These are phyloP conservation scores for Cydonia oblonga DNA, from an alignment of 331 rosid genomes.

Conservation along the genomic window DNA sequence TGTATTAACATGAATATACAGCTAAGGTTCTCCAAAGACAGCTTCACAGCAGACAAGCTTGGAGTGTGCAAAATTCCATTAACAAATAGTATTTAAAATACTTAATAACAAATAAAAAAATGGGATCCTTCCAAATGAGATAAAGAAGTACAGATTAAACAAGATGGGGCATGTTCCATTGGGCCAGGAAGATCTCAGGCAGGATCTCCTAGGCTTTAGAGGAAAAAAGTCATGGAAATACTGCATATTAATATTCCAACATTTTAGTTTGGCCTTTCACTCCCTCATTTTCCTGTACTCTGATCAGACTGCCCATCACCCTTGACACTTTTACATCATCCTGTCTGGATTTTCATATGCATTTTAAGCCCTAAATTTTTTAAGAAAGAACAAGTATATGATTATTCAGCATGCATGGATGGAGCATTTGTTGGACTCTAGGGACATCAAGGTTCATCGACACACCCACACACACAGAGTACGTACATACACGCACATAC, in stretches of 20 bases:
- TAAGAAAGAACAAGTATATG: not conserved
- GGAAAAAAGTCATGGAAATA: slow-evolving; percentile 11
- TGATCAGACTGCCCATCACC: slow-evolving; percentile 40
- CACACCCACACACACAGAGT: no score
- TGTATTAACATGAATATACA: no score
- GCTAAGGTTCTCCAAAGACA: slow-evolving; percentile 36
- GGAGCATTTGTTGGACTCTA: slow-evolving; percentile 22
- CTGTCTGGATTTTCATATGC: slow-evolving; percentile 21
- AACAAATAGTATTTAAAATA: slow-evolving; percentile 13
- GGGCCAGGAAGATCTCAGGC: slow-evolving; percentile 60
- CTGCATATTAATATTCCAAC: slow-evolving; percentile 39
- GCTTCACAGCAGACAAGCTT: slow-evolving; percentile 54
- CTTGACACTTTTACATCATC: slow-evolving; percentile 25
- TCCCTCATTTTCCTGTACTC: slow-evolving; percentile 22
- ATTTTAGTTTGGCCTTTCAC: slow-evolving; percentile 25
- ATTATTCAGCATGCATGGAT: slow-evolving; percentile 11
- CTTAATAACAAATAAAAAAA: not conserved
- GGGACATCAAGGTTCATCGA: slow-evolving; percentile 14
- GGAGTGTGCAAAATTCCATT: slow-evolving; percentile 31
- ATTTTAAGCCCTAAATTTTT: slow-evolving; percentile 11
- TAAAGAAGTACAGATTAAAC: slow-evolving; percentile 45
- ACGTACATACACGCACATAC: no score
- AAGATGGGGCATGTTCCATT: slow-evolving; percentile 58
- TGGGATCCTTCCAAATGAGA: slow-evolving; percentile 62
- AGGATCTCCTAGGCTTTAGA: slow-evolving; percentile 36